These are phyloP conservation scores for Aspergillus texensis DNA, from an alignment of 2,329 filamentous ascomycete species.

Conservation along the genomic window DNA sequence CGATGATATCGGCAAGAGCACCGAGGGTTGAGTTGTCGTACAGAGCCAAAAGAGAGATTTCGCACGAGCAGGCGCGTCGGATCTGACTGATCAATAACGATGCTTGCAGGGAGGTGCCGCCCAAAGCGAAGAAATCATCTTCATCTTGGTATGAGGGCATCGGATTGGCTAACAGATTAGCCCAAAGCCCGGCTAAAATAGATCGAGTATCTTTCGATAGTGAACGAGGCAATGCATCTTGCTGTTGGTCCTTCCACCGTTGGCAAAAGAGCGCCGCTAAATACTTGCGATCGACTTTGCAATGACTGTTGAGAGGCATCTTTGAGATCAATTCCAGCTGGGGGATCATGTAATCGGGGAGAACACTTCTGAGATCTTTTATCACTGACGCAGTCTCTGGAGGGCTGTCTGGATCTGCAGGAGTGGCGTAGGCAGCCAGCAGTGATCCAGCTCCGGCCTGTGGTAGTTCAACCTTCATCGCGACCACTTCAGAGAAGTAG, in stretches of 20 bases:
- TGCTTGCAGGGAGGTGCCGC: background rate
- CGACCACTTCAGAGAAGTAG: background rate
- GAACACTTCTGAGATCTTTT: background rate
- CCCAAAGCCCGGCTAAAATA: background rate
- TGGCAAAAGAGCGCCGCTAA: conserved; percentile 44
- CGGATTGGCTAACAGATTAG: too few species aligned
- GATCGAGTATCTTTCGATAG: background rate
- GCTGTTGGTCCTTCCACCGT: conserved; percentile 19
- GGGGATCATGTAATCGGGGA: conserved; percentile 59
- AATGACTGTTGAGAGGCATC: background rate
- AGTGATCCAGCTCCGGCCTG: background rate
- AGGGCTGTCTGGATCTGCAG: background rate
- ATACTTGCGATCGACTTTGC: background rate
- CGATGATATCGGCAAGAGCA: too few species aligned
- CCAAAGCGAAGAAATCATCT: background rate
- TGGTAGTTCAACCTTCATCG: background rate
- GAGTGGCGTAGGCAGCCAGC: conserved; percentile 23
- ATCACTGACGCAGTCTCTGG: conserved; percentile 38
- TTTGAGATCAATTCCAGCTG: conserved; percentile 67
- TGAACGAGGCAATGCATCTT: background rate
- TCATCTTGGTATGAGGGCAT: background rate
- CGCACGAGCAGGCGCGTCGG: background rate
- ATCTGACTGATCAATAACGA: background rate
- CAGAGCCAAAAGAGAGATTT: background rate
- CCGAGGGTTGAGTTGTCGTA: too few species aligned